A percentile compares a stretch with the other conserved stretches of the same genome.
Conservation (phyloP, 805 yeast genomes). For the Cephaloascus albidus region DNA sequence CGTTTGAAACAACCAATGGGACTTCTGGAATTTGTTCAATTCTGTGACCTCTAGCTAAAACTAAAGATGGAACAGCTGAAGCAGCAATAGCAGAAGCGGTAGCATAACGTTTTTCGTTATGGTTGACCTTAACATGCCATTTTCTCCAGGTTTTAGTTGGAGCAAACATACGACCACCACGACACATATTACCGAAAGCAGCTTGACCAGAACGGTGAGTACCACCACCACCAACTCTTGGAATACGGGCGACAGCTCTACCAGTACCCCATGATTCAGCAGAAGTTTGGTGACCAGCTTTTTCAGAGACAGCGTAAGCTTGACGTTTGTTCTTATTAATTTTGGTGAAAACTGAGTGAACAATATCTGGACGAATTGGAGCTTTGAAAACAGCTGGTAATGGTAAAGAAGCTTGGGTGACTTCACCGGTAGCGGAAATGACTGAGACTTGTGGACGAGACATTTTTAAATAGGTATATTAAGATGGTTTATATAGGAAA, state of each 20-base stretch:
- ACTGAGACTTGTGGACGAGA: constrained; percentile 97
- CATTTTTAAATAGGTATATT: constrained; percentile 22
- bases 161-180: constrained; percentile 99
- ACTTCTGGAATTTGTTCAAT: constrained; percentile 97
- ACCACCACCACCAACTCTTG: constrained; percentile 99
- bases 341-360: constrained; percentile 97
- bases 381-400: constrained; percentile 99
- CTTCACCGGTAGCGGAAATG: constrained; percentile 79
- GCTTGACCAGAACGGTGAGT: constrained; percentile 99
- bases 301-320: constrained; percentile 98
- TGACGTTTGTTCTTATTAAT: constrained; percentile 99
- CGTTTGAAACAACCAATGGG: constrained; percentile 94
- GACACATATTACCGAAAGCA: constrained; percentile 99
- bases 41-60: constrained; percentile 99
- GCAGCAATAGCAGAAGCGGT: constrained; percentile 99
- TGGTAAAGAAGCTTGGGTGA: constrained; percentile 75
- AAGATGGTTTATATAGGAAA: not conserved
- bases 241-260: constrained; percentile 99
- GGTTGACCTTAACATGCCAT: constrained; percentile 99
- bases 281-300: constrained; percentile 99
- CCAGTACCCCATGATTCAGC: constrained; percentile 99
- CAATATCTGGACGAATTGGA: constrained; percentile 99
- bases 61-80: constrained; percentile 95
- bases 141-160: constrained; percentile 99
- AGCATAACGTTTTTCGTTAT: constrained; percentile 99